Base-by-base conservation (phyloP, 257 asterid genomes). In the Nicotiana sylvestris region DNA sequence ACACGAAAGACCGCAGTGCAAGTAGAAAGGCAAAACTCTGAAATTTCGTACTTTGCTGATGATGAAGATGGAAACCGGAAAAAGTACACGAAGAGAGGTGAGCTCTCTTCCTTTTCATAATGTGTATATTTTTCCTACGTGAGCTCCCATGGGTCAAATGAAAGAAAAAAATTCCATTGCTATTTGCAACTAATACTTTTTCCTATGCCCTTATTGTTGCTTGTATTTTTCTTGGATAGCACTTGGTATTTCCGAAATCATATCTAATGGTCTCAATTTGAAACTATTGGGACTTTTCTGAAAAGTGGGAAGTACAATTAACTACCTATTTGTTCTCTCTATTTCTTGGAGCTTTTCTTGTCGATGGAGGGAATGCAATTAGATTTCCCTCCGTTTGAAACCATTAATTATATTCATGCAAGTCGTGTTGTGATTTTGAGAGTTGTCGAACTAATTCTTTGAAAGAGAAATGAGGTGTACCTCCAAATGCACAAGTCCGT, bases 1-100 rank as follows among this genome's bases (percentile, higher is more conserved):
- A 95, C 98, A 30, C 88, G 97, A 65, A 94, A 95, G 88, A 87
- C 85, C 87, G 85, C 92, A 55, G 16, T 81, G 79, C 99, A 90
- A 88, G 88, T 74, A 70, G 98, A 95, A 68, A 92, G 90, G 87
- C 97, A 91, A 85, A 92, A 88, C 83, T 94, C 99, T 56, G 99
- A 95, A 87, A 77, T 83, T 77, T 86, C 93, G 33, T 95, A 95
- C 88, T 94, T 87, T 88, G 95, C 92, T 32, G 98, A 95, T 81
- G 98, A 95, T 86, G 99, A 95, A 86, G 99, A 95, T 86, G 94
- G 85, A 11, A 94, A 91, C 84, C 84, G 83, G 87, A 92, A 88
- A 82, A 96, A 95, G 88, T 95, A 95, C 91, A 86, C 98, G 9
- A 88, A 90, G 86, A 91, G 99, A 89, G 99, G 99, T 93, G 83